phyloP scores from a whole-genome alignment of 441 rosid genomes.

The Adansonia gregorii region DNA sequence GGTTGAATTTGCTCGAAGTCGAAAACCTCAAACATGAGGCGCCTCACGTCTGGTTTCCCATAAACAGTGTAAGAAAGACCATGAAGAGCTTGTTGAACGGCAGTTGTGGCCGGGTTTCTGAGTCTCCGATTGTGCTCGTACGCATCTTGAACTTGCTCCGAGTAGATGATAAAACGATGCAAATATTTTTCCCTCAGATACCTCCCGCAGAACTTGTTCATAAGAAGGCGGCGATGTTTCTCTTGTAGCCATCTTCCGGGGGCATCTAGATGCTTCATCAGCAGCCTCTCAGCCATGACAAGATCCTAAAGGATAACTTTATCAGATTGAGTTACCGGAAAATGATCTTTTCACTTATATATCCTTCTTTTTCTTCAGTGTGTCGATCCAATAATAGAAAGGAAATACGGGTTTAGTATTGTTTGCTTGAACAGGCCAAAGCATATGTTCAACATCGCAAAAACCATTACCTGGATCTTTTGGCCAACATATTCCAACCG shows the following conservation, averaged over 20 bases:
- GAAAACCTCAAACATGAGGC: conserved; percentile 91
- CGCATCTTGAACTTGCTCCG: conserved; percentile 78
- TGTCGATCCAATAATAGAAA: neutral
- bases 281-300: conserved; percentile 85
- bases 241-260: conserved; percentile 91
- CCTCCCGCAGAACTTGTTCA: conserved; percentile 92
- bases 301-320: conserved; percentile 54
- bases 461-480: conserved; percentile 77
- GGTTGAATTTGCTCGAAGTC: conserved; percentile 95
- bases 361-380: neutral
- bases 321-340: conserved; percentile 9
- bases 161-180: conserved; percentile 59
- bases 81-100: conserved; percentile 87
- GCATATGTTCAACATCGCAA: neutral
- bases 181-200: conserved; percentile 79
- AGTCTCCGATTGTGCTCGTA: conserved; percentile 82
- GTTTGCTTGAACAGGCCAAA: neutral
- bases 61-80: conserved; percentile 80
- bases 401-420: neutral
- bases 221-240: conserved; percentile 75
- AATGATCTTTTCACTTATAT: neutral
- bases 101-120: conserved; percentile 77
- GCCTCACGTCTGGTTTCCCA: conserved; percentile 84
- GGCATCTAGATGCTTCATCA: conserved; percentile 94
- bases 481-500: conserved; percentile 89